phyloP scores from a whole-genome alignment of 2,329 filamentous ascomycete genomes.

The Ascocoryne sarcoides region DNA sequence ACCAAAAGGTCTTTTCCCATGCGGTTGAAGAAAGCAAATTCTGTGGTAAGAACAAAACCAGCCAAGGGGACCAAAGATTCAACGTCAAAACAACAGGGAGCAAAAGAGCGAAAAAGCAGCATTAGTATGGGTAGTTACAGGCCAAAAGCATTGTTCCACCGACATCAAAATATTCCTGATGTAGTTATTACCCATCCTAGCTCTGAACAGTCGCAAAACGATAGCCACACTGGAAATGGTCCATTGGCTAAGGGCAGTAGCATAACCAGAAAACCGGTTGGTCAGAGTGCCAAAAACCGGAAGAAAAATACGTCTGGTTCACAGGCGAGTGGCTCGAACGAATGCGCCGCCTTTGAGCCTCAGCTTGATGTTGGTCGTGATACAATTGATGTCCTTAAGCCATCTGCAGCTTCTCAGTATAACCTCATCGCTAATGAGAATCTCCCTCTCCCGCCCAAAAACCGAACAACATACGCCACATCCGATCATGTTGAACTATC shows the following conservation, averaged over 20 bases:
- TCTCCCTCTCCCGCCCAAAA: neutral
- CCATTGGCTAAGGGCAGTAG: neutral
- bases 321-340: too few species aligned
- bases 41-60: neutral
- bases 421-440: neutral
- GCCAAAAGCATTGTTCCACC: neutral
- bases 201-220: neutral
- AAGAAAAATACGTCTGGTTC: neutral
- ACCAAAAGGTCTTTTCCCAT: too few species aligned
- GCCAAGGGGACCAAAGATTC: neutral
- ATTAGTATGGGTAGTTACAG: neutral
- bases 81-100: neutral
- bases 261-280: neutral
- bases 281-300: neutral
- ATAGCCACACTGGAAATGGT: neutral
- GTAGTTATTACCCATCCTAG: neutral
- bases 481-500: conserved; percentile 12
- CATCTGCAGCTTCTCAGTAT: neutral
- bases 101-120: neutral
- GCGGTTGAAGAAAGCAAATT: neutral
- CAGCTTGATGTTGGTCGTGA: neutral
- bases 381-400: too few species aligned
- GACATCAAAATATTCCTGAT: neutral
- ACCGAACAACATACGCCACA: neutral
- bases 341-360: too few species aligned